A percentile compares a stretch with the other conserved stretches of the same genome.
Evolutionary conservation across 768 basidiomycete species (phyloP).

Genomic region (Psilocybe cubensis): DNA sequence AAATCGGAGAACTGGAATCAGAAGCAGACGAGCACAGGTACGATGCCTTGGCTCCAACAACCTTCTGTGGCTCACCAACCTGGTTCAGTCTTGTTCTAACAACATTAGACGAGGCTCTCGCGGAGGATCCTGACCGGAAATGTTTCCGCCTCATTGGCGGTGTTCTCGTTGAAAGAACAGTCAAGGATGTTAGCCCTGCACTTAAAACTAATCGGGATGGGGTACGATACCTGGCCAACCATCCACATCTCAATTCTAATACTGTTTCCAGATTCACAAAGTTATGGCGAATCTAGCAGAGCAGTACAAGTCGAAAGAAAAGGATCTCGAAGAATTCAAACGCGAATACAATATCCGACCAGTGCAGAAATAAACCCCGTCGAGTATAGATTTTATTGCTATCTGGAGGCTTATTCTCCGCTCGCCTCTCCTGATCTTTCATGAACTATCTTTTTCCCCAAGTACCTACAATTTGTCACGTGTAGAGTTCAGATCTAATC

Average conservation of each 20-base stretch:
- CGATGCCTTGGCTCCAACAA: conserved; percentile 28
- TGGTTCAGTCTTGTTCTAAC: conserved; percentile 77
- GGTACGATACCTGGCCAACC: conserved; percentile 45
- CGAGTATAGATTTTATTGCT: too few species aligned
- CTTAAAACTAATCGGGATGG: conserved; percentile 89
- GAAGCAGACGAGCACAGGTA: conserved; percentile 96
- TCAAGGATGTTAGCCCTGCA: conserved; percentile 91
- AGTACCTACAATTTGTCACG: too few species aligned
- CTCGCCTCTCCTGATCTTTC: too few species aligned
- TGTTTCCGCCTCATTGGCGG: conserved; percentile 98
- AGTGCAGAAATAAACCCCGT: conserved; percentile 31
- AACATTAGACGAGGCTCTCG: conserved; percentile 82
- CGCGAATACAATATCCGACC: conserved; percentile 77
- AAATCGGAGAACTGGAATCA: conserved; percentile 95
- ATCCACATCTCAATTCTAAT: conserved; percentile 18
- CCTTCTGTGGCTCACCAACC: background rate
- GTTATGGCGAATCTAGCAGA: conserved; percentile 78
- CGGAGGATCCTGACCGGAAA: conserved; percentile 87
- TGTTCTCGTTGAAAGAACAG: conserved; percentile 93
- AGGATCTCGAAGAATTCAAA: conserved; percentile 81
- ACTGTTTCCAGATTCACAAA: conserved; percentile 67
- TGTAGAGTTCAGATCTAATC: too few species aligned
- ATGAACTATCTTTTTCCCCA: too few species aligned
- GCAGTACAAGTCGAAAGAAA: conserved; percentile 89
- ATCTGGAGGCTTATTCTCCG: too few species aligned